A percentile compares a stretch with the other conserved stretches of the same genome.
These are phyloP conservation scores for Linum tenue DNA, from an alignment of 345 rosid species.

Conservation along the genomic window DNA sequence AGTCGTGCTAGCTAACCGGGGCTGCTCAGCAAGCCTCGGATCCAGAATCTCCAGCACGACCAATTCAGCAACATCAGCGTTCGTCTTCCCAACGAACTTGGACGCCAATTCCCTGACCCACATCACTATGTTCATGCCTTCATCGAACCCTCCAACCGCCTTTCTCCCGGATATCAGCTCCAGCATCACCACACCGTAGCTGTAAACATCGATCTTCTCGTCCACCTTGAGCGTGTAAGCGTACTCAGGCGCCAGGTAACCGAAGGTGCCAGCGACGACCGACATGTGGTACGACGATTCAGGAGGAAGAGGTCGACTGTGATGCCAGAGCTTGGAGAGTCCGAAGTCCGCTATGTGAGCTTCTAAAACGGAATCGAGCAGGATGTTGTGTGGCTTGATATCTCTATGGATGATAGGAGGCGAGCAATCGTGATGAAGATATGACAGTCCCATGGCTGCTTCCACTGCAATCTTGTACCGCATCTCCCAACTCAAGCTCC, in stretches of 20 bases:
- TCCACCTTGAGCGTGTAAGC: constrained; percentile 85
- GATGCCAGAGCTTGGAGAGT: constrained; percentile 80
- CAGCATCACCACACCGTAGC: constrained; percentile 75
- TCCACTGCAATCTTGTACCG: constrained; percentile 58
- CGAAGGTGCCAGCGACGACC: constrained; percentile 77
- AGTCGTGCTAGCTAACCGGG: constrained; percentile 34
- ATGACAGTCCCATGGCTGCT: constrained; percentile 79
- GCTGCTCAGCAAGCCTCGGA: constrained; percentile 51
- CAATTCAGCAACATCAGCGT: constrained; percentile 24
- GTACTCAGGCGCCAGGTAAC: constrained; percentile 95
- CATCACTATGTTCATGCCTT: constrained; percentile 84
- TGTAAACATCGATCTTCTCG: constrained; percentile 92
- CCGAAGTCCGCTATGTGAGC: constrained; percentile 97
- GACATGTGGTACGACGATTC: constrained; percentile 59
- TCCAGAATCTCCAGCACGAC: constrained; percentile 56
- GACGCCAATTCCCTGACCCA: constrained; percentile 67
- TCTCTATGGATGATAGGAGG: constrained; percentile 87
- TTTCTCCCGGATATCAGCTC: constrained; percentile 74
- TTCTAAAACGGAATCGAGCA: constrained; percentile 66
- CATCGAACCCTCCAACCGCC: constrained; percentile 90
- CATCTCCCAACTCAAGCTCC: constrained; percentile 73
- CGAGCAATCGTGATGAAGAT: constrained; percentile 89
- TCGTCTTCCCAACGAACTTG: constrained; percentile 58
- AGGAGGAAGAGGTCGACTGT: constrained; percentile 41
- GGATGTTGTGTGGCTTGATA: constrained; percentile 78